A percentile compares a stretch with the other conserved stretches of the same genome.
Evolutionary conservation across 257 asterid species (phyloP).

Genomic region (Nicotiana noctiflora): DNA sequence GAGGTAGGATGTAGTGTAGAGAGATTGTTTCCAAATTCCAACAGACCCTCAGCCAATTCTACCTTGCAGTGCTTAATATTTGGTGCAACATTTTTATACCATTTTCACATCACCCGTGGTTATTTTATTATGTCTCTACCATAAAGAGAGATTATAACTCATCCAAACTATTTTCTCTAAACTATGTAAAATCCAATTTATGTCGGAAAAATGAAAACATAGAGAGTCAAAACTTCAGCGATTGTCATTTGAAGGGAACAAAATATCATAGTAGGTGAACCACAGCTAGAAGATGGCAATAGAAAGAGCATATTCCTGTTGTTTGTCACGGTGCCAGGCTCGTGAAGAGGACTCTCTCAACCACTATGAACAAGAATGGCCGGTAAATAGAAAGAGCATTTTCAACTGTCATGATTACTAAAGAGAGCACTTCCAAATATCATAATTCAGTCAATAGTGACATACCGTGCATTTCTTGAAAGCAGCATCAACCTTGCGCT

Average conservation of each 20-base stretch:
- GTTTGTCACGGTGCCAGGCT: too few relatives aligned
- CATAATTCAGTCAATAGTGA: neutral
- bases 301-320: neutral
- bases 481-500: slow-evolving; percentile 87
- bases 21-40: too few relatives aligned
- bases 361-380: too few relatives aligned
- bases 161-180: neutral
- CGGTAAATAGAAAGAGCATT: neutral
- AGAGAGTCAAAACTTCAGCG: neutral
- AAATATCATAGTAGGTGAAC: neutral
- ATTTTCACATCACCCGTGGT: neutral
- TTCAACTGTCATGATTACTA: neutral
- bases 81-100: too few relatives aligned
- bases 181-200: neutral
- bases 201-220: neutral
- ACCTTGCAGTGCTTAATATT: neutral
- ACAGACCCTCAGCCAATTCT: neutral
- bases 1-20: too few relatives aligned
- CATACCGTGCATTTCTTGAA: slow-evolving; percentile 58
- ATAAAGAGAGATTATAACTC: neutral
- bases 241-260: too few relatives aligned
- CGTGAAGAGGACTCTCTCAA: too few relatives aligned
- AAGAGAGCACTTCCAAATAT: neutral
- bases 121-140: neutral
- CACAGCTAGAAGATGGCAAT: neutral